These are phyloP conservation scores for Alternaria sp. DNA, from an alignment of 2,329 filamentous ascomycete genomes.

Conservation along the genomic window DNA sequence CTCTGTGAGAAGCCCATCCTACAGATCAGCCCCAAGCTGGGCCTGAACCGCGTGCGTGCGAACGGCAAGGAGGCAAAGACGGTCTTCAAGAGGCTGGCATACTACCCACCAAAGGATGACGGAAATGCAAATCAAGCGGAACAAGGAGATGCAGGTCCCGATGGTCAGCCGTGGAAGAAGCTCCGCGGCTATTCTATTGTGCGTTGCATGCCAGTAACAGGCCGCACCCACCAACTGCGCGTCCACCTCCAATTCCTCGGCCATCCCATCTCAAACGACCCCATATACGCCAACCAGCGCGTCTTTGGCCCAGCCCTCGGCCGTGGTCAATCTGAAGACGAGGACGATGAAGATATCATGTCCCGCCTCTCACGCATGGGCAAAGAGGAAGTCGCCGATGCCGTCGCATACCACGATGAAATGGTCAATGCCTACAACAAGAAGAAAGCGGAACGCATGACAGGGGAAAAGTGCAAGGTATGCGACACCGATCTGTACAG, in stretches of 20 bases:
- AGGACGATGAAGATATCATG: conserved; percentile 90
- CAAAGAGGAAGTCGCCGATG: conserved; percentile 90
- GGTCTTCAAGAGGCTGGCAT: conserved; percentile 91
- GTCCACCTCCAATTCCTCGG: conserved; percentile 95
- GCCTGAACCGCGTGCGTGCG: conserved; percentile 91
- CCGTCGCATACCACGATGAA: conserved; percentile 91
- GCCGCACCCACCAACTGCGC: conserved; percentile 91
- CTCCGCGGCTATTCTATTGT: conserved; percentile 89
- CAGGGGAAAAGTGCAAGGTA: conserved; percentile 79
- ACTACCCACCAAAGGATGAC: conserved; percentile 72
- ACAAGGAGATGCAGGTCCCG: conserved; percentile 29
- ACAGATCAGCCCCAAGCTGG: conserved; percentile 92
- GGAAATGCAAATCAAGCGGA: conserved; percentile 17
- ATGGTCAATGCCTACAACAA: conserved; percentile 92
- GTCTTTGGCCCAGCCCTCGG: conserved; percentile 89
- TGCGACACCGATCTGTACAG: conserved; percentile 92
- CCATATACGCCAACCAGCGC: conserved; percentile 93
- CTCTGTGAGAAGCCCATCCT: conserved; percentile 94
- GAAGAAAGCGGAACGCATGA: conserved; percentile 91
- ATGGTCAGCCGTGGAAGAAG: conserved; percentile 61
- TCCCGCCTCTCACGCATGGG: conserved; percentile 87
- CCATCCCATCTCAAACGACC: conserved; percentile 95
- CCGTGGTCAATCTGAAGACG: conserved; percentile 69
- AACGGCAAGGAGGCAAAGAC: conserved; percentile 90
- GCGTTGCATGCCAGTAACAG: conserved; percentile 90